Conservation (phyloP, 1,284 basidiomycete genomes). For the Papiliotrema nemorosa region DNA sequence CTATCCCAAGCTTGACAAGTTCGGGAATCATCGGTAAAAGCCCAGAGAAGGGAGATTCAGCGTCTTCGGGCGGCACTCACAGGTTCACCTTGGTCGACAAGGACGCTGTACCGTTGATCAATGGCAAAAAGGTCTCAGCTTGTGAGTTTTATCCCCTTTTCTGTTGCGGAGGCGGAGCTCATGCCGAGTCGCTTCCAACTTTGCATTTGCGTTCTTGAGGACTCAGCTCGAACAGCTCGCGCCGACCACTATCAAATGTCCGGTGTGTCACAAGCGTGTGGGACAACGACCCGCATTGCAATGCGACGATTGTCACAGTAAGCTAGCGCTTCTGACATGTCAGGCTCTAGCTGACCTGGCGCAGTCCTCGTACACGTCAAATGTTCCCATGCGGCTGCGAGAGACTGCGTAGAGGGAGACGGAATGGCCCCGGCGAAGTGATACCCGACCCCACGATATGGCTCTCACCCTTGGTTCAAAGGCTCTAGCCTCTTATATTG, state of each 20-base stretch:
- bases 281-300: slow-evolving; percentile 79
- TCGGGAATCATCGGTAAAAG: slow-evolving; percentile 1
- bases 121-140: slow-evolving; percentile 44
- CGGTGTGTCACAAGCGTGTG: slow-evolving; percentile 72
- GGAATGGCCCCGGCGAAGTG: neutral
- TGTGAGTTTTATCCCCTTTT: slow-evolving; percentile 26
- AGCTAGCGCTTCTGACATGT: slow-evolving; percentile 25
- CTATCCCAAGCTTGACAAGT: slow-evolving; percentile 10
- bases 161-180: too few relatives aligned
- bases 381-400: slow-evolving; percentile 73
- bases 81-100: slow-evolving; percentile 76
- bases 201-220: slow-evolving; percentile 63
- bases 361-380: slow-evolving; percentile 67
- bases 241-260: slow-evolving; percentile 61
- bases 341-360: neutral
- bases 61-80: slow-evolving; percentile 53
- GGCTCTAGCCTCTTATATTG: too few relatives aligned
- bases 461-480: too few relatives aligned
- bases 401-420: slow-evolving; percentile 56
- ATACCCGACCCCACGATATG: too few relatives aligned
- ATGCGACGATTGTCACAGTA: slow-evolving; percentile 83
- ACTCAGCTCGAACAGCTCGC: slow-evolving; percentile 52
- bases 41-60: slow-evolving; percentile 56
- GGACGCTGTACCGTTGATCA: slow-evolving; percentile 58
- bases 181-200: slow-evolving; percentile 22